These are phyloP conservation scores for Tetrastigma voinierianum DNA, from an alignment of 164 flowering plant species.

Conservation along the genomic window DNA sequence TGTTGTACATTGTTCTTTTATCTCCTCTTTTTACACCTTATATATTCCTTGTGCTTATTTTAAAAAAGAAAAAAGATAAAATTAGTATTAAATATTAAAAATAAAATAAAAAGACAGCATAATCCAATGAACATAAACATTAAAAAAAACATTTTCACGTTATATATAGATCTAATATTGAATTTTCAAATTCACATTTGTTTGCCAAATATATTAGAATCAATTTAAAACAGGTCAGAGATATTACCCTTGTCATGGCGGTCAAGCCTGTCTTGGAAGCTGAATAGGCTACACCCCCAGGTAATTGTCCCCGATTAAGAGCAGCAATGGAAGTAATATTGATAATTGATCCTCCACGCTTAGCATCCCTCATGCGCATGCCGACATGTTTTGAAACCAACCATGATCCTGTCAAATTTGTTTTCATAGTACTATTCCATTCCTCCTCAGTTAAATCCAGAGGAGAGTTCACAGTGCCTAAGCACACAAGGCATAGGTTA, in stretches of 20 bases:
- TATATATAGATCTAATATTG: too few relatives aligned
- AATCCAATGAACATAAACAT: too few relatives aligned
- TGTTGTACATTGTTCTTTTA: too few relatives aligned
- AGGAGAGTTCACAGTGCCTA: conserved; percentile 47
- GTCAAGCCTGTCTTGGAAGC: conserved; percentile 60
- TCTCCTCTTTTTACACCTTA: too few relatives aligned
- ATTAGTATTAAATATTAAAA: too few relatives aligned
- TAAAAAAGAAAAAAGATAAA: too few relatives aligned
- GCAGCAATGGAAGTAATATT: conserved; percentile 75
- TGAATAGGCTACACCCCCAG: conserved; percentile 60
- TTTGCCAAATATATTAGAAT: too few relatives aligned
- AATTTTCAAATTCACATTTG: too few relatives aligned
- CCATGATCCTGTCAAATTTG: conserved; percentile 77
- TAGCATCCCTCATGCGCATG: conserved; percentile 51
- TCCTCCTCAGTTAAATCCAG: conserved; percentile 66
- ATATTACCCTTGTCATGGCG: conserved; percentile 59
- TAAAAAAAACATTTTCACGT: too few relatives aligned
- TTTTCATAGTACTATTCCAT: conserved; percentile 46
- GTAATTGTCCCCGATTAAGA: conserved; percentile 53
- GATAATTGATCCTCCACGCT: conserved; percentile 61
- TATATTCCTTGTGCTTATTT: too few relatives aligned
- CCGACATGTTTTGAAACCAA: conserved; percentile 63
- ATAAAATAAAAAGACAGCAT: too few relatives aligned
- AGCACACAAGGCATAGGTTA: not conserved
- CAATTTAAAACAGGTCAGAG: not conserved